Evolutionary conservation across 371 early-diverging fungal species (phyloP).

Genomic region (Chytridium lagenaria): DNA sequence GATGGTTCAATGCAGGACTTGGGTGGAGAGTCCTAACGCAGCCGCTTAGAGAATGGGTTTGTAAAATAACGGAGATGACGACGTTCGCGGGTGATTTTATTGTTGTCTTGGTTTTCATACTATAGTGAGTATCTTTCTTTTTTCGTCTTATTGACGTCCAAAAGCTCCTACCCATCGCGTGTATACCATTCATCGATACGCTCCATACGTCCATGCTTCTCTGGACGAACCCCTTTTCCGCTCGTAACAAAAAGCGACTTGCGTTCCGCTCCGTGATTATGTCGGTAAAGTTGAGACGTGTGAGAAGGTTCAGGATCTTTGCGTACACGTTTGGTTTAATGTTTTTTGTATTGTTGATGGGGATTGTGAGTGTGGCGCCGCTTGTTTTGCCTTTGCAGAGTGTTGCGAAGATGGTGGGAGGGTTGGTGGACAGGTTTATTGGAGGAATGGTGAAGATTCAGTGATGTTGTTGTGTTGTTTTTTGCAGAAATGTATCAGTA

Average conservation of each 20-base stretch:
- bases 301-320: not conserved
- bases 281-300: not conserved
- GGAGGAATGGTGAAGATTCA: too few relatives aligned
- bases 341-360: not conserved
- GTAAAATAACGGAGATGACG: slow-evolving; percentile 87
- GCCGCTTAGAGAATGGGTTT: slow-evolving; percentile 79
- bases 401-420: not conserved
- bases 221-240: slow-evolving; percentile 23
- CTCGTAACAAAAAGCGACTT: not conserved
- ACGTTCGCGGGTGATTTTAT: slow-evolving; percentile 83
- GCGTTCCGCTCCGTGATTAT: not conserved
- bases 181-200: slow-evolving; percentile 33
- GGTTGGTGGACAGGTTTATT: not conserved
- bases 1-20: slow-evolving; percentile 81
- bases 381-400: not conserved
- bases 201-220: slow-evolving; percentile 37
- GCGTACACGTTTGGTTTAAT: not conserved
- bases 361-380: not conserved
- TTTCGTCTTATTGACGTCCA: not conserved
- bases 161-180: slow-evolving; percentile 31
- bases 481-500: too few relatives aligned
- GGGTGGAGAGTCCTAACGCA: slow-evolving; percentile 71
- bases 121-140: slow-evolving; percentile 18
- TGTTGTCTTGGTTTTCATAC: slow-evolving; percentile 77
- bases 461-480: too few relatives aligned